A percentile compares a stretch with the other conserved stretches of the same genome.
phyloP scores from a whole-genome alignment of 2,329 filamentous ascomycete species.

The Phyllosticta capitalensis region DNA sequence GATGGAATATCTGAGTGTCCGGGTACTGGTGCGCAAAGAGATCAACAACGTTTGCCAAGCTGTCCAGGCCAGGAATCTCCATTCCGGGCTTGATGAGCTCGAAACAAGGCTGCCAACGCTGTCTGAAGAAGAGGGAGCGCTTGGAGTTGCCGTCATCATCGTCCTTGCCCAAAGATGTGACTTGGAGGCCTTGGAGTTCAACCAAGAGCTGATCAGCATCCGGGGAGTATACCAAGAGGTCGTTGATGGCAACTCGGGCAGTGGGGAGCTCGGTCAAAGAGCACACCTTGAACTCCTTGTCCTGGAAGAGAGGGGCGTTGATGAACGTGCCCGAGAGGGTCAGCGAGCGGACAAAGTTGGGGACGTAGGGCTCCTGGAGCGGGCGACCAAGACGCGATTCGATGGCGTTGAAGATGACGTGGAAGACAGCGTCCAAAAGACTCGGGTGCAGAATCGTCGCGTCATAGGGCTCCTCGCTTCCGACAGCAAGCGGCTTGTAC shows the following conservation, averaged over 20 bases:
- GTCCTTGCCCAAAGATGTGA: neutral
- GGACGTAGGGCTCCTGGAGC: slow-evolving; percentile 2
- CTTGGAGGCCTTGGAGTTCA: neutral
- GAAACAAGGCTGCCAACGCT: slow-evolving; percentile 1
- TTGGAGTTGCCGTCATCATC: neutral
- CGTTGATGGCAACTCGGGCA: neutral
- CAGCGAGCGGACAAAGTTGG: neutral
- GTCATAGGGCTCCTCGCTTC: neutral
- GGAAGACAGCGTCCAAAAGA: slow-evolving; percentile 2
- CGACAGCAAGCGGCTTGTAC: neutral
- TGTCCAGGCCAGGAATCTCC: neutral
- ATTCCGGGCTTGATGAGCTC: neutral
- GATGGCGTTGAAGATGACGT: slow-evolving; percentile 4
- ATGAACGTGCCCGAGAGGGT: neutral
- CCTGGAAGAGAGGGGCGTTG: neutral
- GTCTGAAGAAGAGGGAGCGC: slow-evolving; percentile 1
- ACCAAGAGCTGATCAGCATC: neutral
- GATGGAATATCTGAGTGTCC: neutral
- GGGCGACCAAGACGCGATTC: neutral
- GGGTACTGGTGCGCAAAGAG: slow-evolving; percentile 4
- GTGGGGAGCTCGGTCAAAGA: slow-evolving; percentile 1
- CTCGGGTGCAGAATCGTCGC: slow-evolving; percentile 1
- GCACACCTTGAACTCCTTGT: neutral
- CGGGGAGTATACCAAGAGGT: neutral
- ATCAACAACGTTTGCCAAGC: neutral